A percentile compares a stretch with the other conserved stretches of the same genome.
Conservation (phyloP, 163 green algal species). For the Chlorella variabilis region DNA sequence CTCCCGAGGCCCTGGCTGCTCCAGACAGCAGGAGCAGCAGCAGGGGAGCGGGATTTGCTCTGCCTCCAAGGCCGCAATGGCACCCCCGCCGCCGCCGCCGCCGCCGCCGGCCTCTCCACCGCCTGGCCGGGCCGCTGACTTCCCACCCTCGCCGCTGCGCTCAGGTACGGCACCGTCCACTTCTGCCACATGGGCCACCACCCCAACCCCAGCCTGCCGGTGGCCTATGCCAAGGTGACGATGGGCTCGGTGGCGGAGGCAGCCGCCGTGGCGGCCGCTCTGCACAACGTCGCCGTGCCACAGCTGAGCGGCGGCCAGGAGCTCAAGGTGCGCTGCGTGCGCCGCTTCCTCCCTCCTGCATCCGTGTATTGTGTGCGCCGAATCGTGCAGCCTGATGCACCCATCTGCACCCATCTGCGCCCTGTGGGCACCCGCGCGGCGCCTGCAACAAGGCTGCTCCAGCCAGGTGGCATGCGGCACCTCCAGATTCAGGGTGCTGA, state of each 20-base stretch:
- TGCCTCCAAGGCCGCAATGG: too few species aligned
- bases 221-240: slow-evolving; percentile 17
- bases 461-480: too few species aligned
- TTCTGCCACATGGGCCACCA: slow-evolving; percentile 9
- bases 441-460: too few species aligned
- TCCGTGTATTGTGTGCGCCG: too few species aligned
- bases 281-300: background rate
- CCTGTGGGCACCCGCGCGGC: too few species aligned
- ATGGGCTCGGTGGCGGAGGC: slow-evolving; percentile 20
- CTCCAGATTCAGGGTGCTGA: too few species aligned
- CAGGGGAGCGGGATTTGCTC: too few species aligned
- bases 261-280: background rate
- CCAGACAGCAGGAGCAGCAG: background rate
- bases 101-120: background rate
- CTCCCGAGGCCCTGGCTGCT: background rate
- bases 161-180: slow-evolving; percentile 21
- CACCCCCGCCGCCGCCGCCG: background rate
- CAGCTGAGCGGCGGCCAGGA: background rate
- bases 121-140: too few species aligned
- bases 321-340: background rate
- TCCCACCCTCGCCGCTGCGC: background rate
- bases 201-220: background rate
- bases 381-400: too few species aligned
- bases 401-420: too few species aligned
- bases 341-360: too few species aligned